A percentile compares a stretch with the other conserved stretches of the same genome.
Evolutionary conservation across 192 early-diverging fungal genomes (phyloP).

Genomic region (Geranomyces michiganensis): DNA sequence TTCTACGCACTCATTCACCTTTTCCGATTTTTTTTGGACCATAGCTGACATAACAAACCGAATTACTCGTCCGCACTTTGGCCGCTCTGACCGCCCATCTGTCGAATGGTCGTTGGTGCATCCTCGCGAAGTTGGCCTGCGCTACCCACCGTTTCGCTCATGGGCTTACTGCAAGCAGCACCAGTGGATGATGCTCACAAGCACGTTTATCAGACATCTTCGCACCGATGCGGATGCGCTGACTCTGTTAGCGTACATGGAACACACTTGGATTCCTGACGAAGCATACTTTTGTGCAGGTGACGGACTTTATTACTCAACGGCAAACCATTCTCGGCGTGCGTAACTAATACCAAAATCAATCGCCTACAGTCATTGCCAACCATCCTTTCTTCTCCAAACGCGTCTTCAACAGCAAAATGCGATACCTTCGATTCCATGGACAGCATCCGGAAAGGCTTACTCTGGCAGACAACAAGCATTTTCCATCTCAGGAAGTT

Average conservation of each 20-base stretch:
- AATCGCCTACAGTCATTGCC: conserved; percentile 31
- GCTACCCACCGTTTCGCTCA: conserved; percentile 34
- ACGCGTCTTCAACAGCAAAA: conserved; percentile 32
- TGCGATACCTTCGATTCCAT: conserved; percentile 39
- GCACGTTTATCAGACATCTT: conserved; percentile 31
- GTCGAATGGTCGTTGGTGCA: conserved; percentile 26
- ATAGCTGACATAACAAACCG: conserved; percentile 42
- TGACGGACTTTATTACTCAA: neutral
- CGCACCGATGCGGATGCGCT: conserved; percentile 33
- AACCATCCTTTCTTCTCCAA: conserved; percentile 31
- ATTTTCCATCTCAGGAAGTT: conserved; percentile 25
- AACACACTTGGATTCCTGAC: conserved; percentile 50
- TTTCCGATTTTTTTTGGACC: no score
- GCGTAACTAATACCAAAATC: neutral
- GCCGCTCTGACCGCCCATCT: conserved; percentile 13
- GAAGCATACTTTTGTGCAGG: conserved; percentile 47
- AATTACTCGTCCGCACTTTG: conserved; percentile 36
- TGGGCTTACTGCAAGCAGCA: conserved; percentile 48
- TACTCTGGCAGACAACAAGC: conserved; percentile 11
- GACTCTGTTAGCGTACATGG: conserved; percentile 41
- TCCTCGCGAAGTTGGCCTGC: conserved; percentile 38
- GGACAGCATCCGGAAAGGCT: conserved; percentile 36
- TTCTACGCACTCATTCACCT: no score
- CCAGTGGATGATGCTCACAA: conserved; percentile 53
- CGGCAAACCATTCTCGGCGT: neutral